Conservation (phyloP, 148 eudicot genomes). For the Linanthus parryae region DNA sequence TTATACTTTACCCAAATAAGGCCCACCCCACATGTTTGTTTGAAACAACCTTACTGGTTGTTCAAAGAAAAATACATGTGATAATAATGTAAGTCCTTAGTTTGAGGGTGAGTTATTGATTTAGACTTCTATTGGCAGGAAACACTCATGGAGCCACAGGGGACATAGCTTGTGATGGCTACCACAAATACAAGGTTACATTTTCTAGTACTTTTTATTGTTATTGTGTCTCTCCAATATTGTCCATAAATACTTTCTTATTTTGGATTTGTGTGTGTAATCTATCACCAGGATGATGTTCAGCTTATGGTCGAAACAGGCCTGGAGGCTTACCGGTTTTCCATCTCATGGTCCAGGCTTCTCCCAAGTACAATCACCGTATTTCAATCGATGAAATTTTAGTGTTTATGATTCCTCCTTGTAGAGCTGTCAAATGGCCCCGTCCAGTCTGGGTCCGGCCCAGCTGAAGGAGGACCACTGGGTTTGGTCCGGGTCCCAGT, state of each 20-base stretch:
- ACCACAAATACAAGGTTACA: constrained; percentile 63
- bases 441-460: too few relatives aligned
- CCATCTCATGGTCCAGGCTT: constrained; percentile 69
- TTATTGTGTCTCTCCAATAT: neutral
- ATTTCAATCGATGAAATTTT: too few relatives aligned
- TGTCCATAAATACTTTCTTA: neutral
- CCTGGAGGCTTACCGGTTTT: constrained; percentile 55
- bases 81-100: neutral
- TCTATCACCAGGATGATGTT: constrained; percentile 44
- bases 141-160: constrained; percentile 26
- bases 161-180: constrained; percentile 47
- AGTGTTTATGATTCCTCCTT: too few relatives aligned
- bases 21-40: too few relatives aligned
- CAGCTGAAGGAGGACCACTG: too few relatives aligned
- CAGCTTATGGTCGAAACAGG: constrained; percentile 54
- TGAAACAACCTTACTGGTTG: neutral
- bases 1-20: too few relatives aligned
- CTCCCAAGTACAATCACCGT: constrained; percentile 39
- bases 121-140: constrained; percentile 22
- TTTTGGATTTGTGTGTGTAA: neutral
- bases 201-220: neutral
- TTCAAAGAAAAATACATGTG: neutral
- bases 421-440: too few relatives aligned
- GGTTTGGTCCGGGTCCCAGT: too few relatives aligned
- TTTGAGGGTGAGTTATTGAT: too few relatives aligned